Base-by-base conservation (phyloP, 2,329 filamentous ascomycete species). In the Alternaria sp. region DNA sequence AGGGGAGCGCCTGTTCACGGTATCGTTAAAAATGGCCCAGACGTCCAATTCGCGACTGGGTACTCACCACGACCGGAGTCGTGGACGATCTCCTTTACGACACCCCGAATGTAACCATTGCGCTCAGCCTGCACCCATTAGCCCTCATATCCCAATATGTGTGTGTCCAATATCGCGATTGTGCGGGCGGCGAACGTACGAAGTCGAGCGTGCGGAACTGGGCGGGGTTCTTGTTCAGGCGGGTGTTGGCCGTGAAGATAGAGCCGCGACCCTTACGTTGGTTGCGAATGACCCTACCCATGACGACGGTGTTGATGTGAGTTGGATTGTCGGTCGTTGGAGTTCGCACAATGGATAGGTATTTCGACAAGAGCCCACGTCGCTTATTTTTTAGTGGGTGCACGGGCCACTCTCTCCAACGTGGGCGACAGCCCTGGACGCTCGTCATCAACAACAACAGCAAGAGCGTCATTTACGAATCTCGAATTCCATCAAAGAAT, bases 71-170 rank as follows among this genome's bases (percentile, higher is more conserved):
- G 94, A 84, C 96, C 96, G 79, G 94, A 90, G 86, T 99, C 96
- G 90, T 99, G 96, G 86, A 99, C 92, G 85, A 98, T 97, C 82
- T 98, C 93, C 90, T 96, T 97, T 83, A 99, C 94, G 73, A 98
- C 89, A 86, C 96, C 96, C 79, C 96, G 93, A 82, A 97, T 87
- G 88, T 99, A 99, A 80, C 96, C 96, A 89, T 98, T 95, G 83
- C 93, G 90, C 88, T 97, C 94, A 83, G 93, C 71, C 77, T 80
- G 67, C 72, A 52, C 62, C 67, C 64, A 72, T 79, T 78, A 78
- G 75, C 81, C 77, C 73, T 81, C 76, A 60, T 75, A 65, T 56
- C 64, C 62, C 56, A 61, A n/a, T 36, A n/a, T 36, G 50, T 19
- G 40, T 47, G 26, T 62, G 49, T 57, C 46, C 30, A 66, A 66